Conservation (phyloP, 768 basidiomycete genomes). For the Ramaria sp. region DNA sequence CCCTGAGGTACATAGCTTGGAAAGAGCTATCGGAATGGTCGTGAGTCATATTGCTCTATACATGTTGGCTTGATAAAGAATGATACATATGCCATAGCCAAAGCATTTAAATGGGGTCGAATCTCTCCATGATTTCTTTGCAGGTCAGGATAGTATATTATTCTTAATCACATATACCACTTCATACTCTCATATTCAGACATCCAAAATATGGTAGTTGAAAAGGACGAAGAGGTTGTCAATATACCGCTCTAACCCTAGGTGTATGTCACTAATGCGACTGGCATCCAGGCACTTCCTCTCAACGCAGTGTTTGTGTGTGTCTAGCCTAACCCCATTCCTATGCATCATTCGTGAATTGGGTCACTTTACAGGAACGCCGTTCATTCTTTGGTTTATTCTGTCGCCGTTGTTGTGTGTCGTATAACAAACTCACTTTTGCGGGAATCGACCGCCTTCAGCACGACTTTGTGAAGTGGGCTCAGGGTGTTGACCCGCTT, state of each 20-base stretch:
- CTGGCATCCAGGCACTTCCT: conserved; percentile 10
- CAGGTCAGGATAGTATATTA: conserved; percentile 3
- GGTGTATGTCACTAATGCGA: not conserved
- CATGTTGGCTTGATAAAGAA: not conserved
- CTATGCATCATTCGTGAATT: not conserved
- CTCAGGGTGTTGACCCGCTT: not conserved
- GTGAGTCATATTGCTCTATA: conserved; percentile 15
- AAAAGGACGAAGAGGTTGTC: conserved; percentile 43
- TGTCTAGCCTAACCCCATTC: conserved; percentile 3
- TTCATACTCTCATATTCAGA: conserved; percentile 28
- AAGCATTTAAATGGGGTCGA: conserved; percentile 41
- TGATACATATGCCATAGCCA: conserved; percentile 26
- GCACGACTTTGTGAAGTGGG: conserved; percentile 57
- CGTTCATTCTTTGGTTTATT: conserved; percentile 78
- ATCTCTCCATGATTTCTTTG: conserved; percentile 53
- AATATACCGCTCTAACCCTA: not conserved
- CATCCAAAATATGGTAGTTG: conserved; percentile 45
- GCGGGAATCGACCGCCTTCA: conserved; percentile 57
- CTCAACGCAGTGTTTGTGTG: conserved; percentile 12
- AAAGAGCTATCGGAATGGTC: conserved; percentile 33
- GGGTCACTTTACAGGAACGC: conserved; percentile 34
- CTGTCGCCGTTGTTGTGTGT: conserved; percentile 64
- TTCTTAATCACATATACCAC: not conserved
- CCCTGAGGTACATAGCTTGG: conserved; percentile 31
- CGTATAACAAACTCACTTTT: conserved; percentile 68